Evolutionary conservation across 2,329 filamentous ascomycete genomes (phyloP).

Genomic region (Diaporthe capsici): DNA sequence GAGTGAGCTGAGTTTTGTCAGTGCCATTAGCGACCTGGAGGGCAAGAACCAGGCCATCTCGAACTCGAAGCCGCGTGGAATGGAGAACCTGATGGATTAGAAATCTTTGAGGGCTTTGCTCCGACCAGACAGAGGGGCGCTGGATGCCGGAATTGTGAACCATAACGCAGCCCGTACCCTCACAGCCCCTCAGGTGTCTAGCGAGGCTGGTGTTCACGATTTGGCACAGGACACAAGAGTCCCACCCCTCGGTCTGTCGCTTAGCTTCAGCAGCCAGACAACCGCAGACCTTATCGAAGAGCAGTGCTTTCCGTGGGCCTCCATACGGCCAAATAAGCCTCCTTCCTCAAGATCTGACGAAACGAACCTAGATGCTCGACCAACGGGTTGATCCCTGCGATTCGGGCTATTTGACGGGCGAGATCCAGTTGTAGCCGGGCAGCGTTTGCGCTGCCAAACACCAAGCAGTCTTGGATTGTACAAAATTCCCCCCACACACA

Average conservation of each 20-base stretch:
- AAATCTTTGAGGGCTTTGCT: constrained; percentile 6
- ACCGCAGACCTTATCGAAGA: constrained; percentile 15
- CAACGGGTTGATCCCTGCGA: neutral
- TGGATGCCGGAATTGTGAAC: neutral
- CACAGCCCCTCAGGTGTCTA: neutral
- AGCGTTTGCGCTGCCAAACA: neutral
- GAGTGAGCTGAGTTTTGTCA: constrained; percentile 41
- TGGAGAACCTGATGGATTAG: constrained; percentile 56
- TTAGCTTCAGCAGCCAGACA: constrained; percentile 16
- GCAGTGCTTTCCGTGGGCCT: constrained; percentile 16
- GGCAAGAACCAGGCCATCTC: constrained; percentile 57
- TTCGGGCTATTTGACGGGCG: neutral
- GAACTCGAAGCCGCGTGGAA: constrained; percentile 56
- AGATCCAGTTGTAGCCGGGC: constrained; percentile 18
- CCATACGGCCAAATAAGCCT: neutral
- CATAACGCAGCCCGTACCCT: neutral
- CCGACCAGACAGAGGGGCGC: neutral
- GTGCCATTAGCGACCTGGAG: constrained; percentile 43
- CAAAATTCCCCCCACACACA: neutral
- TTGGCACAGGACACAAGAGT: neutral
- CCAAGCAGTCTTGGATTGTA: constrained; percentile 19
- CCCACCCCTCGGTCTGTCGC: neutral
- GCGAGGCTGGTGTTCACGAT: neutral
- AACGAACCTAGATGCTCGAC: neutral
- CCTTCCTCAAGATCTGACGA: neutral